Evolutionary conservation across 1,139 yeast genomes (phyloP).

Genomic region (Saccharomyces hybrid): DNA sequence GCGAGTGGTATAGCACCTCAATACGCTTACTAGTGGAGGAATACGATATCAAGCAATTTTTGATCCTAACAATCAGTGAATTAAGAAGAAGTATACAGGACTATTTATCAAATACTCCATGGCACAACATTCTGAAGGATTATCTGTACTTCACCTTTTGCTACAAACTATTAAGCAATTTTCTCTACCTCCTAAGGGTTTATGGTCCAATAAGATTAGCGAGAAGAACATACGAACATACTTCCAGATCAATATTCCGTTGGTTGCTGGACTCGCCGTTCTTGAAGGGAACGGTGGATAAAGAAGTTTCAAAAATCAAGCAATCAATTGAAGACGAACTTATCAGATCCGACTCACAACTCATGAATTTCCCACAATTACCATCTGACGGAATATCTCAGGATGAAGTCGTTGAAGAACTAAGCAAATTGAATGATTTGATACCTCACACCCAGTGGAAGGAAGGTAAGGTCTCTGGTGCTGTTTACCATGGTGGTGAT

Average conservation of each 20-base stretch:
- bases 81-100: not conserved
- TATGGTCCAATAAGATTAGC: conserved; percentile 36
- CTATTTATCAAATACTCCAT: conserved; percentile 11
- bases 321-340: conserved; percentile 46
- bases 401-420: conserved; percentile 39
- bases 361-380: conserved; percentile 41
- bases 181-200: conserved; percentile 27
- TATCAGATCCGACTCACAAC: conserved; percentile 42
- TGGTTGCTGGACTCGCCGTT: conserved; percentile 46
- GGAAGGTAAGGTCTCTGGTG: conserved; percentile 83
- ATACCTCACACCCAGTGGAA: conserved; percentile 73
- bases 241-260: conserved; percentile 29
- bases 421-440: conserved; percentile 38
- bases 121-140: conserved; percentile 19
- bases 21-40: not conserved
- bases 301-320: conserved; percentile 48
- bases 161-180: conserved; percentile 8
- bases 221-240: conserved; percentile 12
- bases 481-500: conserved; percentile 90
- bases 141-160: conserved; percentile 12
- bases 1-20: not conserved
- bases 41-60: not conserved
- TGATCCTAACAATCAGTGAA: not conserved
- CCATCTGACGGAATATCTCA: conserved; percentile 52
- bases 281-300: conserved; percentile 47